phyloP scores from a whole-genome alignment of 2,329 filamentous ascomycete genomes.

The Aspergillus hortae region DNA sequence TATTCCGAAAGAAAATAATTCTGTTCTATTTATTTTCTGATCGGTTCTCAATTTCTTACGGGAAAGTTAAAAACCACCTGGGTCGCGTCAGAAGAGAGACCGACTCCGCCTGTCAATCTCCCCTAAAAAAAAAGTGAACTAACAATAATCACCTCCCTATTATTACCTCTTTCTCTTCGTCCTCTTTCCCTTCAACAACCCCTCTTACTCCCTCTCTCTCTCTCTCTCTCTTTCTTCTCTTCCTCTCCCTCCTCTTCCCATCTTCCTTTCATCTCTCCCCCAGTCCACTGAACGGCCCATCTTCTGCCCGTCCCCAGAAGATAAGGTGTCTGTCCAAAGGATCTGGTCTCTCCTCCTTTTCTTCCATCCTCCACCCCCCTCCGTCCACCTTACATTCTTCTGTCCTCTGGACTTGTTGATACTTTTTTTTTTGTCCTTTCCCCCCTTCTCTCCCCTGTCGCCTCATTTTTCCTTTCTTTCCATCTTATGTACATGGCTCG shows the following conservation, averaged over 20 bases:
- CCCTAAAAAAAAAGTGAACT: conserved; percentile 5
- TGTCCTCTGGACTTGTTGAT: conserved; percentile 8
- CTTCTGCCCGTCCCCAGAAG: conserved; percentile 26
- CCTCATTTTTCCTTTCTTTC: conserved; percentile 11
- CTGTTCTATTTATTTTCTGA: no score
- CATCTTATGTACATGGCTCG: conserved; percentile 32
- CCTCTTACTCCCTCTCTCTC: conserved; percentile 12
- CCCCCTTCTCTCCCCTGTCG: conserved; percentile 6
- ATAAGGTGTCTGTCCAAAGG: conserved; percentile 25
- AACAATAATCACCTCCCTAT: conserved; percentile 20
- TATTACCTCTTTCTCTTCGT: conserved; percentile 17
- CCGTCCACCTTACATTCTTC: conserved; percentile 10
- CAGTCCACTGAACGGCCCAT: conserved; percentile 23
- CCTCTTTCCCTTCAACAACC: conserved; percentile 15
- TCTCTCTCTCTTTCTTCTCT: conserved; percentile 20
- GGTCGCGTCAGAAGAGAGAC: conserved; percentile 9
- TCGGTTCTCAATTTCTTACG: no score
- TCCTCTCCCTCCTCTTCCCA: conserved; percentile 13
- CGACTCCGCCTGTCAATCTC: conserved; percentile 20
- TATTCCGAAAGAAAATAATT: no score
- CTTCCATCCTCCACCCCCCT: conserved; percentile 1
- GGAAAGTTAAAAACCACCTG: no score
- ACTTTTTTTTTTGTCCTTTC: conserved; percentile 9
- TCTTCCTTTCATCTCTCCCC: conserved; percentile 12
- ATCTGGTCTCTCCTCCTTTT: conserved; percentile 23